Percentiles rank a stretch among this genome's conserved stretches.
These are phyloP conservation scores for Eucalyptus curtisii DNA, from an alignment of 345 rosid genomes.

Conservation along the genomic window DNA sequence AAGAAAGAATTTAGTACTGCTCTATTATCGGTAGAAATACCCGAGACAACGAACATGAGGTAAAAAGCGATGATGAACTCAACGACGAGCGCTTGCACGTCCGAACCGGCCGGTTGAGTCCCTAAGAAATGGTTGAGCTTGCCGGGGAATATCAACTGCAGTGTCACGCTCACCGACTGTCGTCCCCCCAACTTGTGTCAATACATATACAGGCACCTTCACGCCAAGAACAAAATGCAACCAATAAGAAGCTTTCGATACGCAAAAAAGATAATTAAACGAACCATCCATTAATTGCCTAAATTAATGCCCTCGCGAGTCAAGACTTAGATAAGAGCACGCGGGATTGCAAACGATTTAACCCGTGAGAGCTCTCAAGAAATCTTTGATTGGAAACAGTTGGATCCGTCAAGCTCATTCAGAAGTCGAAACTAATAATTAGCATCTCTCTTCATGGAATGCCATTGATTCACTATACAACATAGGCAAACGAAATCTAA, in stretches of 20 bases:
- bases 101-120: slow-evolving; percentile 50
- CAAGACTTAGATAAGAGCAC: not conserved
- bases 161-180: slow-evolving; percentile 60
- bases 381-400: not conserved
- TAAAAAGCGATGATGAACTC: slow-evolving; percentile 90
- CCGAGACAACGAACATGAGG: slow-evolving; percentile 73
- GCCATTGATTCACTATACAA: too few relatives aligned
- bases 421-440: too few relatives aligned
- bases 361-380: not conserved
- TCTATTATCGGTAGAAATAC: slow-evolving; percentile 75
- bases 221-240: not conserved
- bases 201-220: slow-evolving; percentile 64
- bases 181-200: slow-evolving; percentile 56
- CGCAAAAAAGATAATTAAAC: too few relatives aligned
- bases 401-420: not conserved
- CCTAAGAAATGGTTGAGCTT: slow-evolving; percentile 50
- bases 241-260: too few relatives aligned
- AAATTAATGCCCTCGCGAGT: too few relatives aligned
- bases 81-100: slow-evolving; percentile 54
- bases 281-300: too few relatives aligned
- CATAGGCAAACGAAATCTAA: too few relatives aligned
- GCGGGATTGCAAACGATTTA: not conserved
- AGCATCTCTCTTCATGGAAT: too few relatives aligned
- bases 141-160: slow-evolving; percentile 49
- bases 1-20: slow-evolving; percentile 21